Percentiles rank a stretch among this genome's conserved stretches.
Evolutionary conservation across 2,329 filamentous ascomycete genomes (phyloP).

Genomic region (Botrytis squamosa): DNA sequence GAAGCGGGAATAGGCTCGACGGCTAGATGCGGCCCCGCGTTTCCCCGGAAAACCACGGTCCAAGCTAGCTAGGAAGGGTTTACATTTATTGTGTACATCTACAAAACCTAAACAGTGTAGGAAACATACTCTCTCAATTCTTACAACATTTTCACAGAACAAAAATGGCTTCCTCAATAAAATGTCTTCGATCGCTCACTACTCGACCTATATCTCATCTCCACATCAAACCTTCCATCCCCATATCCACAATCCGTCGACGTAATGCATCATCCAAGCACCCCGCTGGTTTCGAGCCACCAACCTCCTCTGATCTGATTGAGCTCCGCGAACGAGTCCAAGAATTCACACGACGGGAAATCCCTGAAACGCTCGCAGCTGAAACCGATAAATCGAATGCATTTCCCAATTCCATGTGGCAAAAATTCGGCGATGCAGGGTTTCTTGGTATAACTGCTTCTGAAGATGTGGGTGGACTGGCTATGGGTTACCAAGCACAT

Average conservation of each 20-base stretch:
- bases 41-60: neutral
- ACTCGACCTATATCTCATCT: constrained; percentile 34
- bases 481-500: constrained; percentile 94
- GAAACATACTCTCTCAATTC: neutral
- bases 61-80: neutral
- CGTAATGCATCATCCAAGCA: constrained; percentile 66
- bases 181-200: constrained; percentile 30
- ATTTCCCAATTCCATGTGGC: constrained; percentile 91
- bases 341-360: constrained; percentile 86
- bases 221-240: constrained; percentile 23
- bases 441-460: constrained; percentile 92
- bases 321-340: constrained; percentile 54
- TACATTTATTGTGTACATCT: neutral
- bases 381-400: constrained; percentile 81
- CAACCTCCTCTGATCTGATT: constrained; percentile 49
- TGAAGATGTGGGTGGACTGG: constrained; percentile 85
- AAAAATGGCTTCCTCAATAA: constrained; percentile 34
- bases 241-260: constrained; percentile 39
- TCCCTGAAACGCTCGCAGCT: constrained; percentile 77
- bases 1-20: neutral
- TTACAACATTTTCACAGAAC: neutral
- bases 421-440: constrained; percentile 85
- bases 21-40: neutral
- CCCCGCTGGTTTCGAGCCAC: constrained; percentile 60
- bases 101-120: constrained; percentile 3